Evolutionary conservation across 352 stramenopile genomes (phyloP).

Genomic region (Blastocystis sp.): DNA sequence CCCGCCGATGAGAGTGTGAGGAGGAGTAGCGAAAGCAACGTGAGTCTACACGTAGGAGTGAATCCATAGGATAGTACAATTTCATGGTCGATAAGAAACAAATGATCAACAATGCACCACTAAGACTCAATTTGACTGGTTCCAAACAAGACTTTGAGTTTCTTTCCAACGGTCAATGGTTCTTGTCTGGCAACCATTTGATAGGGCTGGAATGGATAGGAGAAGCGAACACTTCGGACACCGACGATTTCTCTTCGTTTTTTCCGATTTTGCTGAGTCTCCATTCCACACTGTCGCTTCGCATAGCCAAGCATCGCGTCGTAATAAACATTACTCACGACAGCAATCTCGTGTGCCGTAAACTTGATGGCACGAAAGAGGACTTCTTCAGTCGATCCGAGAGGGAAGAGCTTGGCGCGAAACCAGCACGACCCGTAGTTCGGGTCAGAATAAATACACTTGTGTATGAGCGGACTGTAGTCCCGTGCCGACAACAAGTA

Average conservation of each 20-base stretch:
- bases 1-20: background rate
- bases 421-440: slow-evolving; percentile 51
- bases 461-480: slow-evolving; percentile 14
- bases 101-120: background rate
- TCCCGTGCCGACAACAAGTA: background rate
- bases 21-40: background rate
- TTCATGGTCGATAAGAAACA: background rate
- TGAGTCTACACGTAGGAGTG: background rate
- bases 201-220: slow-evolving; percentile 39
- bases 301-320: slow-evolving; percentile 4
- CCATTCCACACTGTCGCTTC: background rate
- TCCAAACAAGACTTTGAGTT: slow-evolving; percentile 40
- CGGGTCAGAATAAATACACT: slow-evolving; percentile 28
- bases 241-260: background rate
- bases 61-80: too few relatives aligned
- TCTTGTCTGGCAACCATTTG: background rate
- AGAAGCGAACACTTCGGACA: background rate
- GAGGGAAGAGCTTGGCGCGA: slow-evolving; percentile 24
- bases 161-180: background rate
- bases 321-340: slow-evolving; percentile 15
- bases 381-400: slow-evolving; percentile 23
- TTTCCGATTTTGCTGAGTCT: background rate
- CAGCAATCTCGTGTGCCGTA: slow-evolving; percentile 12
- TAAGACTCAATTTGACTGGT: slow-evolving; percentile 36
- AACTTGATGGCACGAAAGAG: background rate